Conservation (phyloP, 805 yeast genomes). For the Wilhelminamyces savonicus region DNA sequence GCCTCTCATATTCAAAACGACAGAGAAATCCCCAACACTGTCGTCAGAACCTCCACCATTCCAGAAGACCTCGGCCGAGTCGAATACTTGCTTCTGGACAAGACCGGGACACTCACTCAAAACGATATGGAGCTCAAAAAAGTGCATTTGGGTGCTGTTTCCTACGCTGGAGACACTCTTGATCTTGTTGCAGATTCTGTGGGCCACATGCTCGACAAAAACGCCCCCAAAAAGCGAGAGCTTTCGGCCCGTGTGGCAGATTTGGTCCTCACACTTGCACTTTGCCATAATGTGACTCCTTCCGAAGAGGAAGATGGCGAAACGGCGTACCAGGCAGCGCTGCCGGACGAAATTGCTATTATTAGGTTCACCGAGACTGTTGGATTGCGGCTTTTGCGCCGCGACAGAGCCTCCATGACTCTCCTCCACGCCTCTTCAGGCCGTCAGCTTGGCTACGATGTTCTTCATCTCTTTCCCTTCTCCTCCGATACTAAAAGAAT, state of each 20-base stretch:
- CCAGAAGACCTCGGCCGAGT: constrained; percentile 97
- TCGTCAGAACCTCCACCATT: constrained; percentile 94
- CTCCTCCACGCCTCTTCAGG: constrained; percentile 58
- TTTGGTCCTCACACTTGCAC: constrained; percentile 71
- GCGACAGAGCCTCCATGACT: constrained; percentile 76
- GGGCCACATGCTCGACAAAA: constrained; percentile 16
- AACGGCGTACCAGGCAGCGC: constrained; percentile 87
- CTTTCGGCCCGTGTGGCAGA: constrained; percentile 73
- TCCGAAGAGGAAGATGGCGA: constrained; percentile 53
- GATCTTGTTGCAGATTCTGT: constrained; percentile 79
- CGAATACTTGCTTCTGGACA: constrained; percentile 86
- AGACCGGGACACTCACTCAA: constrained; percentile 96
- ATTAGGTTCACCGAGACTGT: constrained; percentile 85
- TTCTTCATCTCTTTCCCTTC: constrained; percentile 85
- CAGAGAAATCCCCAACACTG: constrained; percentile 68
- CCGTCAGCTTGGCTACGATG: constrained; percentile 49
- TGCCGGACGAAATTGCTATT: constrained; percentile 97
- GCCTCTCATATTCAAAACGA: constrained; percentile 95
- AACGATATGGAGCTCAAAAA: constrained; percentile 97
- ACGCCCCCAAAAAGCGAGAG: constrained; percentile 50
- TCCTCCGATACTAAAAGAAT: constrained; percentile 93
- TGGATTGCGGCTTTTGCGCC: constrained; percentile 70
- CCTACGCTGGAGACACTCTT: constrained; percentile 88
- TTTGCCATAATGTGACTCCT: constrained; percentile 98
- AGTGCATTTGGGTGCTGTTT: constrained; percentile 85